Evolutionary conservation across 805 yeast genomes (phyloP), one percentile per base, ranked within the genome.

Genomic region (Ogataea angusta): DNA sequence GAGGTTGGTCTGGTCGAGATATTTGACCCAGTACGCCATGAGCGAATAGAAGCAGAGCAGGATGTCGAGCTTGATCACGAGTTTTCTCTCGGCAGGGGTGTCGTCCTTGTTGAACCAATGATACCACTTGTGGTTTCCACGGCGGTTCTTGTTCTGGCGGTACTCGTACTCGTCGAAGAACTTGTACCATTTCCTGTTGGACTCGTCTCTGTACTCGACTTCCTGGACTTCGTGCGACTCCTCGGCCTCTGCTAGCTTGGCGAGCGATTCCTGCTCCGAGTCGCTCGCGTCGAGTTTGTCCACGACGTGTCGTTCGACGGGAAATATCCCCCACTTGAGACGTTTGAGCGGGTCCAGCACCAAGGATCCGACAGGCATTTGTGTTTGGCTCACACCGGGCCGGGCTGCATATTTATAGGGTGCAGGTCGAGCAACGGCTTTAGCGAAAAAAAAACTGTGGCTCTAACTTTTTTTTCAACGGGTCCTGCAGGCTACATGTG

Each of bases 1-100:
- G 28, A 77, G 57, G 38, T 78, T 78, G 10, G 73, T 65, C 50
- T 80, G 67, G 56, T 80, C 85, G 22, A 81, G 68, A 54, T 78
- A 80, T 48, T 80, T 80, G 45, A 81, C 78, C 84, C 85, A 82
- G 57, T 80, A 80, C 1, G 78, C 78, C 48, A 78, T 59, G 57
- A 78, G 70, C 1, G 81, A 69, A 45, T 76, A 75, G 34, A 70
- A 64, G 18, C 78, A 68, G 31, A 82, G 61, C 29, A 77, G 54
- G 13, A 76, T 47, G 51, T 80, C 86, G 28, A 80, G 56, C 54
- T 80, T 80, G 47, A 67, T 59, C 17, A 76, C 55, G 34, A 77
- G 56, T 21, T 56, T 62, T 33, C 69, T 66, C 42, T 69, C 74
- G 4, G 69, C 76, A 54, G 75, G 70, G 4, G 83, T 65, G 36